Percentiles rank a stretch among this genome's conserved stretches.
phyloP scores from a whole-genome alignment of 306 rosid genomes.

The Delonix regia region DNA sequence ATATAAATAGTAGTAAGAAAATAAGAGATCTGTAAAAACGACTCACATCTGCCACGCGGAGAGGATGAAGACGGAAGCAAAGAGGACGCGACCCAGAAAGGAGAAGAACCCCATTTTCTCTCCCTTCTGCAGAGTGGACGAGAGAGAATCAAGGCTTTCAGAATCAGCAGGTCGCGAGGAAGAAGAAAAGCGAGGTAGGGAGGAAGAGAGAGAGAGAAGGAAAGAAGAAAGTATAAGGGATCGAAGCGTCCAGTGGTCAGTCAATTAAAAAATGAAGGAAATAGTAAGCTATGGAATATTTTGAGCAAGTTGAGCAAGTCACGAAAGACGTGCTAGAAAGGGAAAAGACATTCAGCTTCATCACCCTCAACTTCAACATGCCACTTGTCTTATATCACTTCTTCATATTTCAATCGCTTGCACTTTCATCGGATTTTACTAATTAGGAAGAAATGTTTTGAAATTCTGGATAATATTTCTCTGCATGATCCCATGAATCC shows the following conservation, averaged over 20 bases:
- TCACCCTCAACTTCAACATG: not conserved
- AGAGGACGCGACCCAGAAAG: conserved; percentile 86
- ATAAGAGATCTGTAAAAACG: conserved; percentile 38
- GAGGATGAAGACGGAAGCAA: conserved; percentile 90
- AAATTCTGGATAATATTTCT: no score
- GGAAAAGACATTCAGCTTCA: not conserved
- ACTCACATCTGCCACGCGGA: conserved; percentile 88
- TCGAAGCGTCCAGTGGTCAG: not conserved
- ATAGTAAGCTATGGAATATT: not conserved
- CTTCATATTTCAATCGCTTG: not conserved
- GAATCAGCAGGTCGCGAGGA: not conserved
- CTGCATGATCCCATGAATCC: no score
- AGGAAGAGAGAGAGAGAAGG: not conserved
- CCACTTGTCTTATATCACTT: not conserved
- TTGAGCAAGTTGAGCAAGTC: not conserved
- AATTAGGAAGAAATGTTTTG: no score
- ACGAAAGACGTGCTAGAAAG: not conserved
- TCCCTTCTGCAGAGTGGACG: conserved; percentile 25
- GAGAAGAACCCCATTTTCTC: conserved; percentile 78
- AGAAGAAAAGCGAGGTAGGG: not conserved
- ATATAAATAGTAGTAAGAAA: not conserved
- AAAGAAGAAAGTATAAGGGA: not conserved
- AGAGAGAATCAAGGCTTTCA: conserved; percentile 18
- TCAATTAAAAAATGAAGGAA: not conserved
- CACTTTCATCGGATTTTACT: no score